These are phyloP conservation scores for Suhomyces vadensis DNA, from an alignment of 805 yeast genomes.

Conservation along the genomic window DNA sequence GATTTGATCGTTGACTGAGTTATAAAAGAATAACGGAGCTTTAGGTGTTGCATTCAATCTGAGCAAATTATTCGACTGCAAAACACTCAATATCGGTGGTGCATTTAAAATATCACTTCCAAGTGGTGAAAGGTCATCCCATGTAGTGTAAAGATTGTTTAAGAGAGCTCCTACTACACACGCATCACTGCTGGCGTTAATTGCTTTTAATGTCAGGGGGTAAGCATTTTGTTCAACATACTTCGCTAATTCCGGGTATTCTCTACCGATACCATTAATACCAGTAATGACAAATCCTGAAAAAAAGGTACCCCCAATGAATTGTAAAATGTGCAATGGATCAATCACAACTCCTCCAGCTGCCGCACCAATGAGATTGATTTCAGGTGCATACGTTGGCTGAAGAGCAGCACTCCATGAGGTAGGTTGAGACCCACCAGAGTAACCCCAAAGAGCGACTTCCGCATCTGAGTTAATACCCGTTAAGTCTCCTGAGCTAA, in stretches of 20 bases:
- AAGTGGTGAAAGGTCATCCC: not conserved
- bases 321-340: conserved; percentile 27
- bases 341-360: conserved; percentile 40
- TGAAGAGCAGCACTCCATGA: conserved; percentile 41
- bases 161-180: conserved; percentile 7
- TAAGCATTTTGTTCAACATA: not conserved
- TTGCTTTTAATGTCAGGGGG: not conserved
- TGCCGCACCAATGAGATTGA: conserved; percentile 31
- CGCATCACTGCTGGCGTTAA: not conserved
- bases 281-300: conserved; percentile 34
- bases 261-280: conserved; percentile 31
- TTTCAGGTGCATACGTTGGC: conserved; percentile 39
- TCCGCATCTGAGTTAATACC: conserved; percentile 22
- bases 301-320: conserved; percentile 25
- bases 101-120: conserved; percentile 2
- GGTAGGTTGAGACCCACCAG: conserved; percentile 41
- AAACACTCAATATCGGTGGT: not conserved
- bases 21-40: conserved; percentile 15
- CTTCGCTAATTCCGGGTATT: conserved; percentile 23
- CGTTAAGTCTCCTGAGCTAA: conserved; percentile 19
- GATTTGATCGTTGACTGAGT: conserved; percentile 12
- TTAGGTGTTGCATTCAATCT: conserved; percentile 9
- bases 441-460: conserved; percentile 35
- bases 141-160: not conserved
- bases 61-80: conserved; percentile 1